Percentiles rank a stretch among this genome's conserved stretches.
Evolutionary conservation across 108 stramenopile species (phyloP).

Genomic region (Parmales sp.): DNA sequence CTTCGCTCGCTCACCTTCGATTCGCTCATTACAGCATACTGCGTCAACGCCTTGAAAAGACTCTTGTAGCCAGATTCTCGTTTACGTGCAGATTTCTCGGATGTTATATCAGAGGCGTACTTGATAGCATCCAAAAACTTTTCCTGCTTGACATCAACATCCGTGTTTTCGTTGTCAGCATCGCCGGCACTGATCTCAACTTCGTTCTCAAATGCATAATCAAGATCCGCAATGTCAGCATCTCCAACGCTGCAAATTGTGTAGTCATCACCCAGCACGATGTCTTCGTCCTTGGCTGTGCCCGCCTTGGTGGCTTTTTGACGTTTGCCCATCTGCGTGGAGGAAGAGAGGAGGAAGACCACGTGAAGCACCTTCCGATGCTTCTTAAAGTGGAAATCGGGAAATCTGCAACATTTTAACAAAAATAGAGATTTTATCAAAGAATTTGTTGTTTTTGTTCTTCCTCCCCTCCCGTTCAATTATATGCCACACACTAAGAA

Average conservation of each 20-base stretch:
- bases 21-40: slow-evolving; percentile 41
- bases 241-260: background rate
- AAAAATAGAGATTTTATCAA: too few species aligned
- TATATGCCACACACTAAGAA: too few species aligned
- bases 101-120: background rate
- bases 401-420: too few species aligned
- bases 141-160: background rate
- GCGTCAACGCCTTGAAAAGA: slow-evolving; percentile 53
- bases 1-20: slow-evolving; percentile 18
- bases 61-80: slow-evolving; percentile 41
- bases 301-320: background rate
- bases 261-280: background rate
- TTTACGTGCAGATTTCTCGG: slow-evolving; percentile 5
- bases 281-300: background rate
- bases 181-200: background rate
- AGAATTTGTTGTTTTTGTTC: too few species aligned
- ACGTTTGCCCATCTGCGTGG: too few species aligned
- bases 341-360: too few species aligned
- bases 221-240: background rate
- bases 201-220: background rate
- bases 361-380: too few species aligned
- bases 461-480: too few species aligned
- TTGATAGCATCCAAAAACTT: background rate
- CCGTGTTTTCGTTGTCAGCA: background rate
- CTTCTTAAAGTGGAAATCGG: too few species aligned